phyloP scores from a whole-genome alignment of 495 filamentous ascomycete genomes.

The Aspergillus nidulans region DNA sequence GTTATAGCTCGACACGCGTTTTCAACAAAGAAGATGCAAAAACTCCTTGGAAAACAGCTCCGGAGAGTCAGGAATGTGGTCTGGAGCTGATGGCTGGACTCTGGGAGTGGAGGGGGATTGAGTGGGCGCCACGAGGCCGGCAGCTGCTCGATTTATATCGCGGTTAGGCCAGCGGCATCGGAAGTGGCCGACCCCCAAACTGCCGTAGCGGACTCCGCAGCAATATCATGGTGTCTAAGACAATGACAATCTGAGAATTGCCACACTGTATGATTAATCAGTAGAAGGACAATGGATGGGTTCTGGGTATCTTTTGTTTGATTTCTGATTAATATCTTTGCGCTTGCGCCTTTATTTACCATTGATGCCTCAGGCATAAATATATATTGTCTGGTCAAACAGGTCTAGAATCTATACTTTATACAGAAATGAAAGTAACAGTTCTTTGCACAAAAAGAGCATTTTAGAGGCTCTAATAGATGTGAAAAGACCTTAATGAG shows the following conservation, averaged over 20 bases:
- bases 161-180: slow-evolving; percentile 9
- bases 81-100: background rate
- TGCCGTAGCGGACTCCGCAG: background rate
- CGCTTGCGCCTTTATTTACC: background rate
- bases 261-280: background rate
- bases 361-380: background rate
- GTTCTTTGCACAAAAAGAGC: no score
- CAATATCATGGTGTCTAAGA: background rate
- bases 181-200: slow-evolving; percentile 16
- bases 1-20: slow-evolving; percentile 3
- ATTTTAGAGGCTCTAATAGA: background rate
- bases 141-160: slow-evolving; percentile 22
- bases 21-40: background rate
- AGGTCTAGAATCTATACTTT: background rate
- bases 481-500: background rate
- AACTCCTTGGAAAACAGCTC: slow-evolving; percentile 4
- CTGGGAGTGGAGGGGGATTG: background rate
- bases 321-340: background rate
- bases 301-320: no score
- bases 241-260: background rate
- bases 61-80: background rate
- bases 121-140: slow-evolving; percentile 19
- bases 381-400: background rate
- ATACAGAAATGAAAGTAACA: no score
- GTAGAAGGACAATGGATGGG: no score